A percentile compares a stretch with the other conserved stretches of the same genome.
These are phyloP conservation scores for Penicillium egyptiacum DNA, from an alignment of 495 filamentous ascomycete genomes.

Conservation along the genomic window DNA sequence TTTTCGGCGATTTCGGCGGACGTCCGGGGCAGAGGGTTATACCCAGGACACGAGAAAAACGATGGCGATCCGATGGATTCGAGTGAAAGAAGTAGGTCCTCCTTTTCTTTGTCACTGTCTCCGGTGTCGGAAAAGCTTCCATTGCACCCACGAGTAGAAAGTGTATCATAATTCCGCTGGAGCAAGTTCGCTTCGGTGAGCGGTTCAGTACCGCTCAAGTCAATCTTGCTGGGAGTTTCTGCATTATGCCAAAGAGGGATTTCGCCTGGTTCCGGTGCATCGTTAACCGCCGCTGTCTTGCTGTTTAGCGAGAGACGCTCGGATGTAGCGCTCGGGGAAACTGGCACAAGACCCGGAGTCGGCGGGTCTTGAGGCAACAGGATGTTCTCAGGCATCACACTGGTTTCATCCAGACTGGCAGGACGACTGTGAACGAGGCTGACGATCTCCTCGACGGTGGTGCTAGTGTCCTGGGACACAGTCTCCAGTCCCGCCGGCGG, in stretches of 20 bases:
- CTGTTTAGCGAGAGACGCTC: neutral
- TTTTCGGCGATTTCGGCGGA: neutral
- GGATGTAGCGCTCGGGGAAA: conserved; percentile 2
- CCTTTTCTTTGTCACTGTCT: neutral
- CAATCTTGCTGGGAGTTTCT: neutral
- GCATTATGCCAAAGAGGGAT: neutral
- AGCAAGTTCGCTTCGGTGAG: conserved; percentile 4
- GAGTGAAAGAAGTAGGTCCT: neutral
- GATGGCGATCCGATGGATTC: neutral
- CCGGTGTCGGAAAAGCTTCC: conserved; percentile 18
- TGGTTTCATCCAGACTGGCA: neutral
- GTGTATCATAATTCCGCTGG: conserved; percentile 1
- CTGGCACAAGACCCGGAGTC: neutral
- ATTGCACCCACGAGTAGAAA: conserved; percentile 16
- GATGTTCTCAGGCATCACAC: neutral
- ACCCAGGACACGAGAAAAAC: neutral
- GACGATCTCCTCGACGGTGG: neutral
- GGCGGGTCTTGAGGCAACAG: conserved; percentile 2
- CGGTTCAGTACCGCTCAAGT: neutral
- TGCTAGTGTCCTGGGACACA: neutral
- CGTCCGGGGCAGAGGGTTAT: neutral
- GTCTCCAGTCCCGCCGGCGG: neutral
- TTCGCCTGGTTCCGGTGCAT: neutral
- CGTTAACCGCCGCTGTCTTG: neutral
- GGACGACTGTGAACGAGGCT: conserved; percentile 16